phyloP scores from a whole-genome alignment of 495 filamentous ascomycete species.

The Copromyces sp. region DNA sequence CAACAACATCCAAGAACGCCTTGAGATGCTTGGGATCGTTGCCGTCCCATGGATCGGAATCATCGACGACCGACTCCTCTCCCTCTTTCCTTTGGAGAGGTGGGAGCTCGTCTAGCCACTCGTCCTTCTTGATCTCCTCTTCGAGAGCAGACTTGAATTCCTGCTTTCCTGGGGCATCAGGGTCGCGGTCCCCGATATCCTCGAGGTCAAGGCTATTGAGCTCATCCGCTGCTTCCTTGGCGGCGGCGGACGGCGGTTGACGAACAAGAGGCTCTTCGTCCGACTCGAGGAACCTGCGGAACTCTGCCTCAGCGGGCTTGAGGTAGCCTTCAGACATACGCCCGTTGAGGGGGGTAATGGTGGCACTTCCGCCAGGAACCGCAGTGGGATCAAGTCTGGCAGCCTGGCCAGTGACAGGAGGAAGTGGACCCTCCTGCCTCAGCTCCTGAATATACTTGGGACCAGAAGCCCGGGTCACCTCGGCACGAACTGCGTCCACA shows the following conservation, averaged over 20 bases:
- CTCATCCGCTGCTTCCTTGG: not conserved
- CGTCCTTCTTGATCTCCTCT: not conserved
- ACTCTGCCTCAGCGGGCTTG: not conserved
- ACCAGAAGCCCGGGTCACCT: not conserved
- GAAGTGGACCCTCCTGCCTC: not conserved
- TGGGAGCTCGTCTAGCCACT: not conserved
- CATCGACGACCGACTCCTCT: not conserved
- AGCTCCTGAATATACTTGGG: not conserved
- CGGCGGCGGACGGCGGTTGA: not conserved
- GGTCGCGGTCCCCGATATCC: not conserved
- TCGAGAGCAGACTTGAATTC: not conserved
- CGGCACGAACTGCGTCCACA: constrained; percentile 24
- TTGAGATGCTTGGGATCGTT: not conserved
- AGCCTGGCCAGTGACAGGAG: not conserved
- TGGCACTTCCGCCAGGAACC: not conserved
- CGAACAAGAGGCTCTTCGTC: not conserved
- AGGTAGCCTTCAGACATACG: not conserved
- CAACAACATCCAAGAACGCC: not conserved
- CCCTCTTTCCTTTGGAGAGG: not conserved
- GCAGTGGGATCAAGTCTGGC: not conserved
- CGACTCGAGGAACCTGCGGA: not conserved
- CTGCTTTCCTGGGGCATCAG: not conserved
- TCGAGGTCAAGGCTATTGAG: not conserved
- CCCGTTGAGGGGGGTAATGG: not conserved
- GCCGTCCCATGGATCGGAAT: not conserved